Evolutionary conservation across 805 yeast species (phyloP), one percentile per base, ranked within the genome.

Genomic region (Kodamaea restingae): DNA sequence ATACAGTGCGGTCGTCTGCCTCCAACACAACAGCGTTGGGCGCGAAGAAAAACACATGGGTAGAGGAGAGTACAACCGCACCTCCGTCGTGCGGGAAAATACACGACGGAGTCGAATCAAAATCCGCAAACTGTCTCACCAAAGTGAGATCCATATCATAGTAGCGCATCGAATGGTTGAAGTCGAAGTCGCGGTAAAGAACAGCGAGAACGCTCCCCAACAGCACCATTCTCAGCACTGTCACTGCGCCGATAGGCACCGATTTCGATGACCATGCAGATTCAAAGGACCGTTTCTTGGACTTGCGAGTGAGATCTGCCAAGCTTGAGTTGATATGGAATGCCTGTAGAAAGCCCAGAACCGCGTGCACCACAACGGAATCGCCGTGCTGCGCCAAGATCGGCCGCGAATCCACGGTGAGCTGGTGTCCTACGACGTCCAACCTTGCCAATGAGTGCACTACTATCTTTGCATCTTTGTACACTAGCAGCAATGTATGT

Each of bases 111-210:
- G 62, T 54, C 2, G 46, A 58, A 1, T 56, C 53, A 39, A 65
- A 64, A 26, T 50, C 58, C 12, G 54, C 55, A 43, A 55, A 54
- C 32, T 63, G 65, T 20, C 45, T 42, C 14, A 31, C 9, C 15
- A 60, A 24, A 1, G 36, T 22, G 10, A 56, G 38, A 0, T 18
- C 35, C 38, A 31, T 3, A 15, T 28, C 15, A 45, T 60, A 65
- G 46, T 45, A 55, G 22, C 70, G 51, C 30, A 65, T 41, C 8
- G 67, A 60, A 35, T 54, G 56, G 38, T 51, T 48, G 45, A 56
- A 61, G 35, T 60, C 61, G 34, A 58, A 59, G 39, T 64, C 69
- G 15, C 70, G 50, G 42, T 59, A 63, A 4, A 65, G 40, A 1
- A 63, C 41, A 2, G 65, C 68, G 11, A 64, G n/a, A 9, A 43